Percentiles rank a stretch among this genome's conserved stretches.
Conservation (phyloP, 371 early-diverging fungal genomes). For the Circinella umbellata region DNA sequence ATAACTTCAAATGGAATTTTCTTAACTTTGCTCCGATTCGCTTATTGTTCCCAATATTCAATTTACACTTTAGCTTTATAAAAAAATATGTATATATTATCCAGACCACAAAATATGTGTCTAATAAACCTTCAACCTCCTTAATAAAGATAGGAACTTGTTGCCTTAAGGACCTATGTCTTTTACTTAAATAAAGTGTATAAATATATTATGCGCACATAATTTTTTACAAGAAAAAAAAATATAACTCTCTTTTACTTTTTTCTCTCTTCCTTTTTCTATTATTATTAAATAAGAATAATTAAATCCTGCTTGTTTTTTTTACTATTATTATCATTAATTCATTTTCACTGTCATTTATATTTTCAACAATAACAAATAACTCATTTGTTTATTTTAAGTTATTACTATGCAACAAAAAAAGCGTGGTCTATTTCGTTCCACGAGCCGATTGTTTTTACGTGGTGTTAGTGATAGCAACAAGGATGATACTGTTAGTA, state of each 20-base stretch:
- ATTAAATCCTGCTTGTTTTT: too few relatives aligned
- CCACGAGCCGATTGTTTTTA: constrained; percentile 7
- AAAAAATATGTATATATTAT: not conserved
- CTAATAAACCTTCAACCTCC: not conserved
- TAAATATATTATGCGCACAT: not conserved
- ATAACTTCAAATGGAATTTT: not conserved
- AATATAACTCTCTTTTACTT: too few relatives aligned
- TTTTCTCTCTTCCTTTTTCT: too few relatives aligned
- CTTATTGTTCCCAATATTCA: not conserved
- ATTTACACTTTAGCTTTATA: not conserved
- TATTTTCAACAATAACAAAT: too few relatives aligned
- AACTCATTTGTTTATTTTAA: not conserved
- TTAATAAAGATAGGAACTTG: not conserved
- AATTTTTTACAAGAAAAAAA: too few relatives aligned
- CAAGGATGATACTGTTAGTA: too few relatives aligned
- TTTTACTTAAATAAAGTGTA: not conserved
- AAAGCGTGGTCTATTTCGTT: not conserved
- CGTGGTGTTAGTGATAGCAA: not conserved
- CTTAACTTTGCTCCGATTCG: not conserved
- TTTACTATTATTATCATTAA: not conserved
- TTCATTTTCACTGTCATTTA: not conserved
- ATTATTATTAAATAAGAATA: too few relatives aligned
- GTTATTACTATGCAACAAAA: constrained; percentile 1
- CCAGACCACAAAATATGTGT: not conserved
- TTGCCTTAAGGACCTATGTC: not conserved